A percentile compares a stretch with the other conserved stretches of the same genome.
Conservation (phyloP, 257 asterid species). For the Anisodus acutangulus region DNA sequence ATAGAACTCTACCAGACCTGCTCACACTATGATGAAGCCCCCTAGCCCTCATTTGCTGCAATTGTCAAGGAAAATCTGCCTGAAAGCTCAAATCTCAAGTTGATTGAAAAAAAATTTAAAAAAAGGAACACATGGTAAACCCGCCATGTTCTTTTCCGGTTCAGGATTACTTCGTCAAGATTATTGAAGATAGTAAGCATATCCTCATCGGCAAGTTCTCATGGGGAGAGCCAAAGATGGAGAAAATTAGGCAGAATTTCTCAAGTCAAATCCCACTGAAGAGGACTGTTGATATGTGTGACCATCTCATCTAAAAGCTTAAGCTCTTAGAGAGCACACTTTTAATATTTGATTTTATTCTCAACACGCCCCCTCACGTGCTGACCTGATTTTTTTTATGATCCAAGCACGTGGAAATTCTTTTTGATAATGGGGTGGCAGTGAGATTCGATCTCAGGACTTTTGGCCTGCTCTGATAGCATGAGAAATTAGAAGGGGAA, state of each 20-base stretch:
- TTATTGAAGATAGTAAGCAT: neutral
- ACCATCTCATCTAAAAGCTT: no score
- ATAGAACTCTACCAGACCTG: neutral
- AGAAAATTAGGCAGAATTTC: conserved; percentile 1
- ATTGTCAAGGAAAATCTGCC: neutral
- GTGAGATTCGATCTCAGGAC: no score
- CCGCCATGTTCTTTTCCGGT: neutral
- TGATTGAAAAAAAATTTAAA: neutral
- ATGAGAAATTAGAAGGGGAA: no score
- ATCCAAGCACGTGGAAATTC: no score
- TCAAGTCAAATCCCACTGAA: conserved; percentile 7
- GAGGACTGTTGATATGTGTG: neutral
- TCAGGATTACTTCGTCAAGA: neutral
- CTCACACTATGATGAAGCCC: neutral
- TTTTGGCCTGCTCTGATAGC: no score
- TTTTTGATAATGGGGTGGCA: no score
- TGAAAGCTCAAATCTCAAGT: neutral
- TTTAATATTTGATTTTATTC: no score
- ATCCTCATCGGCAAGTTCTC: neutral
- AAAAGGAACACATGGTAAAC: neutral
- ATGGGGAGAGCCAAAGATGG: neutral
- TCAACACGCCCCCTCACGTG: no score
- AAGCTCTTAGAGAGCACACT: no score
- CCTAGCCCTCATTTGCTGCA: neutral
- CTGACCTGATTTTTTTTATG: no score